Evolutionary conservation across 1,284 basidiomycete species (phyloP), one percentile per base, ranked within the genome.

Genomic region (Ustilago lituana): DNA sequence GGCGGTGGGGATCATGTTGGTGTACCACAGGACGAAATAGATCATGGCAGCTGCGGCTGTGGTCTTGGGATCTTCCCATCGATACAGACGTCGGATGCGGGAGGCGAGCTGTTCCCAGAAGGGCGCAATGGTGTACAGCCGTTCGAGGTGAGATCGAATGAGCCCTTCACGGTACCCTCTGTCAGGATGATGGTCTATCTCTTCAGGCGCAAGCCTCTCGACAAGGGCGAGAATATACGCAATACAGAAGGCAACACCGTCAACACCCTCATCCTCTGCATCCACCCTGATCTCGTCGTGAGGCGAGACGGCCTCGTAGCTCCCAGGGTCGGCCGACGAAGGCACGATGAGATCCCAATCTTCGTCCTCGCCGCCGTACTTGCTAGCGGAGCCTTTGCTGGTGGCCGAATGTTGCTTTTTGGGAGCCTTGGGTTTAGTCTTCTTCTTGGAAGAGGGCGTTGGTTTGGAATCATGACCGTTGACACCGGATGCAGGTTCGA

Each of bases 21-120:
- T 75, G 46, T 77, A 80, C 80, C 80, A 82, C 14, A 82, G 65
- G n/a, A 78, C 73, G 60, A 81, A 82, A 57, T 82, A 82, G 53
- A 75, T 64, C 80, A 81, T 82, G 20, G 78, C 76, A 6, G 74
- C 74, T 14, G 72, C 64, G 0, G 72, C 76, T 4, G 80, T 79
- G 5, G 53, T 68, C 24, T 64, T 67, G 33, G 69, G 64, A 43
- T 72, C 64, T 22, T 72, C 69, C 69, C 69, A 72, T 3, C 69
- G 64, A 27, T 72, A 72, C 26, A 72, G 46, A 1, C 60, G 53
- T 3, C 69, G 63, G 7, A 54, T 53, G 12, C 64, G 59, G 29
- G 35, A 29, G 24, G 46, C 67, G 12, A 82, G 69, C 56, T 77
- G 69, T 47, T 82, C 80, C 80, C 80, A 82, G 45, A 82, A 82